Percentiles rank a stretch among this genome's conserved stretches.
Evolutionary conservation across 805 yeast genomes (phyloP).

Genomic region (Wickerhamiella shivajii): DNA sequence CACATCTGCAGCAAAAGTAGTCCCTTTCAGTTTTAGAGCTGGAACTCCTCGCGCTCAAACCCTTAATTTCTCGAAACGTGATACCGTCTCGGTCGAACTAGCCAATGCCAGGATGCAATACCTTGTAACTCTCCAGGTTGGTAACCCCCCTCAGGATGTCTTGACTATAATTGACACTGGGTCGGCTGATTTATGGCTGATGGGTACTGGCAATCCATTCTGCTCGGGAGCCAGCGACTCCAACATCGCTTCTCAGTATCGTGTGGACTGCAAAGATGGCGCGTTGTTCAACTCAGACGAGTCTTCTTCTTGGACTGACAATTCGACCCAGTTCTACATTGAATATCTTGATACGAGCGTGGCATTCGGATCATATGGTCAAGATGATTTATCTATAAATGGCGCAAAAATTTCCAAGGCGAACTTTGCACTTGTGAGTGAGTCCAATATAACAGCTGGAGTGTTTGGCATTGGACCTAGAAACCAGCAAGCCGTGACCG

Average conservation of each 20-base stretch:
- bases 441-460: too few species aligned
- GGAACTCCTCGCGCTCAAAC: too few species aligned
- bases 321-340: conserved; percentile 18
- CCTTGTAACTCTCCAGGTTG: conserved; percentile 25
- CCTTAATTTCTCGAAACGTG: too few species aligned
- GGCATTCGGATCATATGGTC: conserved; percentile 34
- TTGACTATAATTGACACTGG: conserved; percentile 23
- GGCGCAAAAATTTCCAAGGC: conserved; percentile 34
- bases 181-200: conserved; percentile 1
- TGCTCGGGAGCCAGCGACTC: background rate
- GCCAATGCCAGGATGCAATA: conserved; percentile 16
- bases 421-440: too few species aligned
- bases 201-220: too few species aligned
- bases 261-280: too few species aligned
- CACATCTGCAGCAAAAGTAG: too few species aligned
- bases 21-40: too few species aligned
- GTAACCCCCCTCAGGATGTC: conserved; percentile 40
- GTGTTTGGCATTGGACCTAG: too few species aligned
- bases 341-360: conserved; percentile 31
- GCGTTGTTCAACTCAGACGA: too few species aligned
- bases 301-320: too few species aligned
- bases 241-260: too few species aligned
- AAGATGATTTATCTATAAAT: conserved; percentile 40
- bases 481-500: conserved; percentile 22
- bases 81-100: background rate